A percentile compares a stretch with the other conserved stretches of the same genome.
phyloP scores from a whole-genome alignment of 225 moss, liverwort and hornwort genomes.

The Lunularia cruciata region DNA sequence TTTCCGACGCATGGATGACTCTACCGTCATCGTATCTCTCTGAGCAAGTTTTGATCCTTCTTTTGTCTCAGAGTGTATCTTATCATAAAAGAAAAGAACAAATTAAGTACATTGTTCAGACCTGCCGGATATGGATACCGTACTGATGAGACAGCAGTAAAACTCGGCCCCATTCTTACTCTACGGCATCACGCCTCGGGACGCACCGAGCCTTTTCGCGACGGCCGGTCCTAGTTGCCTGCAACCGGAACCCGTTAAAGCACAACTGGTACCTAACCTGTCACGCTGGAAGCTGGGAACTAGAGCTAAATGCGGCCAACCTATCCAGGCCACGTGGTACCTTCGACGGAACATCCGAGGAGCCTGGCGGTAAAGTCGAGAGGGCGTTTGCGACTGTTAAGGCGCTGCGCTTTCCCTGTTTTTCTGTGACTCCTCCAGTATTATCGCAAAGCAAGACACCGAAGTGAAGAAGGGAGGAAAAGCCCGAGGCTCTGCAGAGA shows the following conservation, averaged over 20 bases:
- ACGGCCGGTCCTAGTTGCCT: not conserved
- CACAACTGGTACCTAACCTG: not conserved
- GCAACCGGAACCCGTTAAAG: not conserved
- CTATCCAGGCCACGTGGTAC: not conserved
- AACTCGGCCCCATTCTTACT: no score
- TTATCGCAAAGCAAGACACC: not conserved
- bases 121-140: no score
- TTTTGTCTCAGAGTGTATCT: no score
- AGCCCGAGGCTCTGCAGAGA: not conserved
- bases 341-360: constrained; percentile 1
- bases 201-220: not conserved
- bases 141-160: no score
- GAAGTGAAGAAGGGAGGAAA: not conserved
- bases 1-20: no score
- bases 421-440: not conserved
- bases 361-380: constrained; percentile 15
- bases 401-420: not conserved
- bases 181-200: no score
- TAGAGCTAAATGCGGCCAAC: not conserved
- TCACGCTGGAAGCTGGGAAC: constrained; percentile 2
- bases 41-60: no score
- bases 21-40: no score
- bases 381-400: not conserved
- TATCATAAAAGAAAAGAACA: no score
- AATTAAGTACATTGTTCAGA: no score